Evolutionary conservation across 225 moss, liverwort and hornwort species (phyloP).

Genomic region (Climacium dendroides): DNA sequence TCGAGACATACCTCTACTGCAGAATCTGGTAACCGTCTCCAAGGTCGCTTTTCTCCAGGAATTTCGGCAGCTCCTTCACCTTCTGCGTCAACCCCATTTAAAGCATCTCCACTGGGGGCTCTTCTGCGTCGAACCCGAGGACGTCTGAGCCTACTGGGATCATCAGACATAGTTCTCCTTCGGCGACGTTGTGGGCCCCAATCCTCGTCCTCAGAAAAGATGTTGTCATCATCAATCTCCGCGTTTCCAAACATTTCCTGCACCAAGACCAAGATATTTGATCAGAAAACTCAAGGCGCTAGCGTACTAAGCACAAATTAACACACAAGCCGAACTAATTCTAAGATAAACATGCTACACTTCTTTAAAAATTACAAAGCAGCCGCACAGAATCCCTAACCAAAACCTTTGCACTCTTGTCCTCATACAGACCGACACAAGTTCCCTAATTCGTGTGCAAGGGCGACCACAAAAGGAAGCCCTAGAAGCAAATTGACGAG

Average conservation of each 20-base stretch:
- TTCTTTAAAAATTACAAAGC: background rate
- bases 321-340: background rate
- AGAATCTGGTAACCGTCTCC: constrained; percentile 49
- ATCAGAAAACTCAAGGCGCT: background rate
- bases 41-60: constrained; percentile 26
- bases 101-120: background rate
- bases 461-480: background rate
- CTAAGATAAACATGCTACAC: background rate
- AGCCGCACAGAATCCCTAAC: background rate
- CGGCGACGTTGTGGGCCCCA: constrained; percentile 69
- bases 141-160: constrained; percentile 14
- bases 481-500: background rate
- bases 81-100: background rate
- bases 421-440: background rate
- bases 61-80: background rate
- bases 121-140: constrained; percentile 17
- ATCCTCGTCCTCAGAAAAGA: constrained; percentile 65
- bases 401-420: background rate
- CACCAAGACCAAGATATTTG: background rate
- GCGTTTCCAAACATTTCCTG: constrained; percentile 85
- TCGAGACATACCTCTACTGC: constrained; percentile 37
- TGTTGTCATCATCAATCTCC: constrained; percentile 23
- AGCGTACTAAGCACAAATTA: background rate
- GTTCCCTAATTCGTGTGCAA: background rate
- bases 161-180: constrained; percentile 40